These are phyloP conservation scores for Trichoderma oligosporum DNA, from an alignment of 2,329 filamentous ascomycete species.

Conservation along the genomic window DNA sequence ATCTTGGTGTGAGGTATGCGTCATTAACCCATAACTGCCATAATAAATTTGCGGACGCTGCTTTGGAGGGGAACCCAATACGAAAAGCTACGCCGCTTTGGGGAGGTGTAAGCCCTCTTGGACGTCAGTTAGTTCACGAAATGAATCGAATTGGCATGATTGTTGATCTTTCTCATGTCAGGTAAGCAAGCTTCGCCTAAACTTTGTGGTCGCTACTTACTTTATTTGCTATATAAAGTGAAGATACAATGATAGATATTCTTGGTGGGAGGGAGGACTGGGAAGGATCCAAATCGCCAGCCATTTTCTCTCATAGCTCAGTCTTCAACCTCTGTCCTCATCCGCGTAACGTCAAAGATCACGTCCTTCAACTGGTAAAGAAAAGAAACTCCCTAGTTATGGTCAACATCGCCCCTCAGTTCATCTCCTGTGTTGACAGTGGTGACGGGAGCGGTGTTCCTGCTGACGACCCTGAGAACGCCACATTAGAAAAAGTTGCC, in stretches of 20 bases:
- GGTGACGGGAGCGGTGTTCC: slow-evolving; percentile 62
- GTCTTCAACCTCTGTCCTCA: slow-evolving; percentile 79
- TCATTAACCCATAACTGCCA: slow-evolving; percentile 93
- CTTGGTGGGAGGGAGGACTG: slow-evolving; percentile 62
- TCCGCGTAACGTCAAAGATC: slow-evolving; percentile 84
- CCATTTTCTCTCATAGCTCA: slow-evolving; percentile 87
- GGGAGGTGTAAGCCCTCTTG: slow-evolving; percentile 68
- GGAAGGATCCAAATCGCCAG: slow-evolving; percentile 71
- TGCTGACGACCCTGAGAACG: slow-evolving; percentile 61
- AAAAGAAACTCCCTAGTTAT: slow-evolving; percentile 73
- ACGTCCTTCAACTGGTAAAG: slow-evolving; percentile 74
- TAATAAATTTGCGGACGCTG: slow-evolving; percentile 84
- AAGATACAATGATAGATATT: slow-evolving; percentile 81
- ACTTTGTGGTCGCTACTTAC: not conserved
- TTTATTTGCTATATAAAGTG: slow-evolving; percentile 38
- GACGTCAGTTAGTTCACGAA: slow-evolving; percentile 68
- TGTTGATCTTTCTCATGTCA: slow-evolving; percentile 78
- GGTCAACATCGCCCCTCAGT: slow-evolving; percentile 83
- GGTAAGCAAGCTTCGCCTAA: slow-evolving; percentile 26
- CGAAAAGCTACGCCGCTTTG: slow-evolving; percentile 56
- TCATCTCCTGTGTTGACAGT: slow-evolving; percentile 68
- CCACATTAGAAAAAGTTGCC: slow-evolving; percentile 72
- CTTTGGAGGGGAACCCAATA: slow-evolving; percentile 55
- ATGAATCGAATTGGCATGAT: slow-evolving; percentile 96
- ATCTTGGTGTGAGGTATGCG: slow-evolving; percentile 78